Evolutionary conservation across 257 asterid genomes (phyloP).

Genomic region (Solanum tacnaense): DNA sequence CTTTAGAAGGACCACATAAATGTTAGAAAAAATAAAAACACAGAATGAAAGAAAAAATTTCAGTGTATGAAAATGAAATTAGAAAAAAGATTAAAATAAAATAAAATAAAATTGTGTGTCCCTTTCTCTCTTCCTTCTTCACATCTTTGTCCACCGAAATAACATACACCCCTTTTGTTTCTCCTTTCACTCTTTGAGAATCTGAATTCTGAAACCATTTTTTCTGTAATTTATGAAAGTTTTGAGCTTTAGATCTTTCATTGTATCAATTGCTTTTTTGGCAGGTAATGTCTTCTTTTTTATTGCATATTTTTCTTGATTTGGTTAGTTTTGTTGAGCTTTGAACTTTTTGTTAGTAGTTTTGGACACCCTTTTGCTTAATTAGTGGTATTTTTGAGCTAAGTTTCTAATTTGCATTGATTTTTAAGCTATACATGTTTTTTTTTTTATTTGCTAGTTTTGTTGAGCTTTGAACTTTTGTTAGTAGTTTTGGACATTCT

Average conservation of each 20-base stretch:
- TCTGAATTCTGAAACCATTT: not conserved
- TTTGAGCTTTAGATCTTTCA: constrained; percentile 26
- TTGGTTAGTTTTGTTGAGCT: not conserved
- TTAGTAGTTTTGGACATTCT: not conserved
- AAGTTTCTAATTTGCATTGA: not conserved
- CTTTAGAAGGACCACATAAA: not conserved
- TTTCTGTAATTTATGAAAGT: not conserved
- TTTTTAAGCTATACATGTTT: not conserved
- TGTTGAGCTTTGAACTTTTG: not conserved
- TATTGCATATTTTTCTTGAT: not conserved
- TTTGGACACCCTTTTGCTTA: not conserved
- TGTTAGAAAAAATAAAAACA: not conserved
- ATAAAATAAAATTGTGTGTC: not conserved
- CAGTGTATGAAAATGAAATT: not conserved
- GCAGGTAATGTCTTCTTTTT: constrained; percentile 6
- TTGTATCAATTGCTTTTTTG: constrained; percentile 13
- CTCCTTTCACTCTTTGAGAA: not conserved
- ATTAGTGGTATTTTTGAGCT: not conserved
- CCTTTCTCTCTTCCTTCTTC: not conserved
- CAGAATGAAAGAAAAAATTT: accelerated
- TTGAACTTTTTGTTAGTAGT: not conserved
- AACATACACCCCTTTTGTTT: not conserved
- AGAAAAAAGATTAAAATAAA: not conserved
- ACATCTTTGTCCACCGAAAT: not conserved
- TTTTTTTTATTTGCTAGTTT: not conserved